Evolutionary conservation across 768 basidiomycete species (phyloP), one percentile per base, ranked within the genome.

Genomic region (Lepiota brunneoincarnata): DNA sequence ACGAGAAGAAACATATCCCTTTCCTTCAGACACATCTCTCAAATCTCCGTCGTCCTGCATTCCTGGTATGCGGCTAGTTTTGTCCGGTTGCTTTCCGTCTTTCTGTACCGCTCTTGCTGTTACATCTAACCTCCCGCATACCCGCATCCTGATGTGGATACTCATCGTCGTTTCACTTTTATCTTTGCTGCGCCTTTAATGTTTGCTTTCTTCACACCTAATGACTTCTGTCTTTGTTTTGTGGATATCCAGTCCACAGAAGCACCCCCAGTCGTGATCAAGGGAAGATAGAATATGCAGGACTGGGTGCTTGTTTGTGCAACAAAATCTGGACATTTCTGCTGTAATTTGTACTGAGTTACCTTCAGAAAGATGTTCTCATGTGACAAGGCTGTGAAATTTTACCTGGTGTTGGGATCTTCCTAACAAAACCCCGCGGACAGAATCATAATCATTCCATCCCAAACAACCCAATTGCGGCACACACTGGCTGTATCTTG

Each of bases 61-160:
- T 39, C 9, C 31, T n/a, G 20, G 31, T 45, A 23, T 45, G 42
- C 37, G 38, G 45, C 24, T 48, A 54, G 39, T 54, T 40, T 35
- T 35, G 6, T 37, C 31, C 21, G 20, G 21, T 21, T 18, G 18
- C 44, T 47, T 31, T 54, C 45, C 26, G 37, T 39, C 34, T 17
- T 15, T 45, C 31, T 24, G 52, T 43, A 54, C 46, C 35, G 28
- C 44, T 39, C 21, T 34, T 54, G 24, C 41, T 54, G 52, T 46
- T 54, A 47, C 23, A 45, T 41, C 45, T 54, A 54, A 38, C 23
- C 21, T 40, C 39, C 52, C 38, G 46, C 52, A 54, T 54, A 54
- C 53, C 53, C 53, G 38, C 39, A 31, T 41, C 35, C 45, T 39
- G 45, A 35, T 54, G 43, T 34, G 53, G 38, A 34, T 46, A 41